Evolutionary conservation across 2,329 filamentous ascomycete genomes (phyloP).

Genomic region (Monilinia fructigena): DNA sequence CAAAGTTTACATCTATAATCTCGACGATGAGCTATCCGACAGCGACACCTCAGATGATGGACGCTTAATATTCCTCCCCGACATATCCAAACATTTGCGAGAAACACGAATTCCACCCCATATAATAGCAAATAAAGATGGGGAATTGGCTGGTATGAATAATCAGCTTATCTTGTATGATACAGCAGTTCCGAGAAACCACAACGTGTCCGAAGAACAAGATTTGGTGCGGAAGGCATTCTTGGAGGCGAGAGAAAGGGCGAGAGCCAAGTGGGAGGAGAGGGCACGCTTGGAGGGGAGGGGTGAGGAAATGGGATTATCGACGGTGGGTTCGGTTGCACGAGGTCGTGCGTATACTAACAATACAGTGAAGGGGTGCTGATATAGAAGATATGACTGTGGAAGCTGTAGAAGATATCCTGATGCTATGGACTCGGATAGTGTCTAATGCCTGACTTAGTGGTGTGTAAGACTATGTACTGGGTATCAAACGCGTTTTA

Average conservation of each 20-base stretch:
- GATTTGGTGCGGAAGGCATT: slow-evolving; percentile 82
- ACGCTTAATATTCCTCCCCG: slow-evolving; percentile 74
- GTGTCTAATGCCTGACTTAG: slow-evolving; percentile 13
- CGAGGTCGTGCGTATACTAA: slow-evolving; percentile 27
- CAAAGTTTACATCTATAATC: slow-evolving; percentile 85
- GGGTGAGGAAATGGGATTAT: slow-evolving; percentile 33
- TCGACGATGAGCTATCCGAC: slow-evolving; percentile 82
- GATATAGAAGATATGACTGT: slow-evolving; percentile 22
- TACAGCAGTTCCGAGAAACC: slow-evolving; percentile 62
- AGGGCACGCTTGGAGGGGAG: slow-evolving; percentile 42
- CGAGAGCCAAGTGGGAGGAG: slow-evolving; percentile 57
- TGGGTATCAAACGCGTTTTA: slow-evolving; percentile 4
- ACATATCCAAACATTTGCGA: slow-evolving; percentile 78
- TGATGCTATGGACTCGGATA: slow-evolving; percentile 66
- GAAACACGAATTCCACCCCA: slow-evolving; percentile 63
- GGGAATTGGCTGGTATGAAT: slow-evolving; percentile 54
- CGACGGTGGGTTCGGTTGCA: slow-evolving; percentile 26
- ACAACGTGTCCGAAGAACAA: slow-evolving; percentile 71
- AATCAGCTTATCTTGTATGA: slow-evolving; percentile 80
- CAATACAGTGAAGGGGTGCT: slow-evolving; percentile 10
- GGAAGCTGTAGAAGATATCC: slow-evolving; percentile 45
- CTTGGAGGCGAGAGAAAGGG: slow-evolving; percentile 70
- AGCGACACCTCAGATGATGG: slow-evolving; percentile 57
- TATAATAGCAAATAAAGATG: slow-evolving; percentile 58
- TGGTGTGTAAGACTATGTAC: slow-evolving; percentile 12